Percentiles rank a stretch among this genome's conserved stretches.
phyloP scores from a whole-genome alignment of 208 protist genomes.

The Trypanosoma boissoni region DNA sequence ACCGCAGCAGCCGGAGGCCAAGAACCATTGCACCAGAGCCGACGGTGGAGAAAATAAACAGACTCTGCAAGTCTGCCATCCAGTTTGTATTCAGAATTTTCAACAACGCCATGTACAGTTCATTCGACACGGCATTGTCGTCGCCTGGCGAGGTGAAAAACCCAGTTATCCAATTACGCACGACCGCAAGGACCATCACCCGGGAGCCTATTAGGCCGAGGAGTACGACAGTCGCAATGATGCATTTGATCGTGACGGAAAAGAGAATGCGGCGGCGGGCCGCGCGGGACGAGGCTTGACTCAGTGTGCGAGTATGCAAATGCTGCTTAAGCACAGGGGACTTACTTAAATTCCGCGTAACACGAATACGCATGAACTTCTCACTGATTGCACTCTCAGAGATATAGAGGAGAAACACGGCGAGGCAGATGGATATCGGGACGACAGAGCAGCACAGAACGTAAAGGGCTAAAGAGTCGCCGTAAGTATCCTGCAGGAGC shows the following conservation, averaged over 20 bases:
- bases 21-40: constrained; percentile 19
- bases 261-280: constrained; percentile 11
- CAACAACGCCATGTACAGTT: constrained; percentile 7
- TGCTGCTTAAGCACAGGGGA: constrained; percentile 10
- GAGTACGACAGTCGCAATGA: constrained; percentile 13
- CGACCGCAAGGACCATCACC: constrained; percentile 13
- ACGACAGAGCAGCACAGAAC: constrained; percentile 9
- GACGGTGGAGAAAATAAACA: constrained; percentile 21
- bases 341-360: not conserved
- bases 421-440: constrained; percentile 1
- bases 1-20: constrained; percentile 20
- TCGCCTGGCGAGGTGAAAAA: not conserved
- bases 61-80: constrained; percentile 19
- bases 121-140: not conserved
- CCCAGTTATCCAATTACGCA: constrained; percentile 14
- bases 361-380: not conserved
- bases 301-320: constrained; percentile 11
- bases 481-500: not conserved
- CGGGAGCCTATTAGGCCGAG: constrained; percentile 17
- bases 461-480: constrained; percentile 13
- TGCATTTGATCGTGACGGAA: constrained; percentile 23
- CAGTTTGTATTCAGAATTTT: constrained; percentile 12
- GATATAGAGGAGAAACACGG: constrained; percentile 7
- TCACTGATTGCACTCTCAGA: constrained; percentile 8
- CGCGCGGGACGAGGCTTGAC: constrained; percentile 15